Evolutionary conservation across 768 basidiomycete species (phyloP).

Genomic region (Macrocybe gigantea): DNA sequence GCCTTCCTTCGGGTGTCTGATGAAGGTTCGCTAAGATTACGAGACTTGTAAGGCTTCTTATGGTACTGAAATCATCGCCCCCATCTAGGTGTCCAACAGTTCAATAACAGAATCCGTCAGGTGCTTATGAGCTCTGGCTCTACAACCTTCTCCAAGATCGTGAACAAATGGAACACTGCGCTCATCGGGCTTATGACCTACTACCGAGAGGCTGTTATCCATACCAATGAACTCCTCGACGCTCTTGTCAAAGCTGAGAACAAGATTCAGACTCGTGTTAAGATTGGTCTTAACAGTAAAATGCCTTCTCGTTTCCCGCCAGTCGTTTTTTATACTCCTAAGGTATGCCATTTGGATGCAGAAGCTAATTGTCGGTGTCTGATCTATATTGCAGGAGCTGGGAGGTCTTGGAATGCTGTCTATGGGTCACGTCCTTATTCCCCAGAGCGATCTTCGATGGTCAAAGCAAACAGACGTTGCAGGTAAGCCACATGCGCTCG

Average conservation of each 20-base stretch:
- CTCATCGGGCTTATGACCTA: constrained; percentile 97
- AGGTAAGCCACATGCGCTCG: constrained; percentile 33
- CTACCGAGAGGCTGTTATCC: constrained; percentile 95
- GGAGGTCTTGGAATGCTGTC: constrained; percentile 99
- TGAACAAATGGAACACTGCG: constrained; percentile 97
- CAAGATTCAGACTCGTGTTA: constrained; percentile 99
- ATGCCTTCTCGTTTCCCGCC: constrained; percentile 99
- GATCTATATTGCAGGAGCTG: constrained; percentile 52
- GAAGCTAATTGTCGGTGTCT: neutral
- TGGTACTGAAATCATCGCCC: no score
- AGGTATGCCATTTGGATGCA: constrained; percentile 33
- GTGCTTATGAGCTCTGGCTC: constrained; percentile 98
- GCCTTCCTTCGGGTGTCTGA: constrained; percentile 98
- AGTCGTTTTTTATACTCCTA: constrained; percentile 93
- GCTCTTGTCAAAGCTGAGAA: constrained; percentile 98
- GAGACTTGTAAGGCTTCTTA: neutral
- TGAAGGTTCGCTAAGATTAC: constrained; percentile 50
- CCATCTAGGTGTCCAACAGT: constrained; percentile 76
- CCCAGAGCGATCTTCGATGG: constrained; percentile 96
- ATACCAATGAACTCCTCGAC: constrained; percentile 94
- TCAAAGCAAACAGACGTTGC: constrained; percentile 97
- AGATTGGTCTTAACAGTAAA: constrained; percentile 98
- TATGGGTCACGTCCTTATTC: constrained; percentile 98
- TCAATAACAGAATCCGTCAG: constrained; percentile 95
- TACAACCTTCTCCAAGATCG: constrained; percentile 98